Conservation (phyloP, 306 rosid genomes). For the Pterocarpus macrocarpus region DNA sequence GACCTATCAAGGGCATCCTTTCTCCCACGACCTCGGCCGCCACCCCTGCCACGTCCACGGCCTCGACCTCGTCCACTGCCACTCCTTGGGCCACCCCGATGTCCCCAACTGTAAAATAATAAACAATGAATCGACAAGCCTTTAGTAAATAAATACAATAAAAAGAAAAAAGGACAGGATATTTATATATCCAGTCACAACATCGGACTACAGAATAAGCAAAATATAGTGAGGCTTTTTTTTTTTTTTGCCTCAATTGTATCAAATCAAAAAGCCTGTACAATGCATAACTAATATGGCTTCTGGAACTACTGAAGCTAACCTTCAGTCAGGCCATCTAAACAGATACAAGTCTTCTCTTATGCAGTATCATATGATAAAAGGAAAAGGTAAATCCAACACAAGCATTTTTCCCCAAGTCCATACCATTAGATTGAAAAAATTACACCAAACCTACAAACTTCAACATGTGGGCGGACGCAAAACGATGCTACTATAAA, state of each 20-base stretch:
- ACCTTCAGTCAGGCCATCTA: neutral
- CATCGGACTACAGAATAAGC: neutral
- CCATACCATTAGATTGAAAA: neutral
- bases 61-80: slow-evolving; percentile 57
- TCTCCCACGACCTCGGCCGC: slow-evolving; percentile 66
- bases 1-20: slow-evolving; percentile 77
- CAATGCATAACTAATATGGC: neutral
- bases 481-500: neutral
- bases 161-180: neutral
- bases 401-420: neutral
- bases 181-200: neutral
- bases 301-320: neutral
- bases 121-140: neutral
- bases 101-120: slow-evolving; percentile 51
- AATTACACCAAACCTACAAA: neutral
- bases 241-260: no score
- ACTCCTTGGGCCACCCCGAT: slow-evolving; percentile 53
- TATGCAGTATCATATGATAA: neutral
- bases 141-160: neutral
- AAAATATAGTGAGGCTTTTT: neutral
- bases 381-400: neutral
- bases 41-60: slow-evolving; percentile 47
- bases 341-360: neutral
- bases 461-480: neutral
- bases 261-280: neutral